A percentile compares a stretch with the other conserved stretches of the same genome.
Conservation (phyloP, 2,329 filamentous ascomycete genomes). For the Exophiala oligosperma region DNA sequence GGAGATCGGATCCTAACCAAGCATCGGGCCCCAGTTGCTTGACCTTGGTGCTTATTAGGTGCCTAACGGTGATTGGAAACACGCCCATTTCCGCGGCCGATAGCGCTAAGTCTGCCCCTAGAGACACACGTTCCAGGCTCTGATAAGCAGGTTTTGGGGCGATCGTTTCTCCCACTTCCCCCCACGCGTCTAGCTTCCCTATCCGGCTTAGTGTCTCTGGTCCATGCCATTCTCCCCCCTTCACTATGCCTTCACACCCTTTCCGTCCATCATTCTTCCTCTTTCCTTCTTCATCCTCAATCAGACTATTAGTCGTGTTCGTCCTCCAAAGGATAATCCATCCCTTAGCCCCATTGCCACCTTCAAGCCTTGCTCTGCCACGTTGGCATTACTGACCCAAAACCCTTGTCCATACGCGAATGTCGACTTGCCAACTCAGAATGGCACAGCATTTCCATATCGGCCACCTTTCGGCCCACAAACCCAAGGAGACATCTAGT, state of each 20-base stretch:
- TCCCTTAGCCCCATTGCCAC: background rate
- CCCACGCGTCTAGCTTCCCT: conserved; percentile 13
- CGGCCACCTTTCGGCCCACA: conserved; percentile 24
- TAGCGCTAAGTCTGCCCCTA: background rate
- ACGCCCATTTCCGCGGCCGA: too few relatives aligned
- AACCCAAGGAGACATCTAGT: conserved; percentile 32
- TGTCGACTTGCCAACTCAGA: conserved; percentile 35
- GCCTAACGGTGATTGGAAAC: background rate
- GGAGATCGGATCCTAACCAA: background rate
- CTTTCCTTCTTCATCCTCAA: background rate
- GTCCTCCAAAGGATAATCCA: background rate
- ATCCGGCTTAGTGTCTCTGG: conserved; percentile 4
- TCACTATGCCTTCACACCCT: conserved; percentile 10
- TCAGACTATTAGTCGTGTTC: background rate
- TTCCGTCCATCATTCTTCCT: conserved; percentile 5
- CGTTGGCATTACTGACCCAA: background rate
- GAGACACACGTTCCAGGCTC: background rate
- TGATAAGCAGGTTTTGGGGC: background rate
- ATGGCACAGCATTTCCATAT: conserved; percentile 34
- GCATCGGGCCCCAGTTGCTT: background rate
- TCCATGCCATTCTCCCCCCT: background rate
- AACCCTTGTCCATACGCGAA: conserved; percentile 22
- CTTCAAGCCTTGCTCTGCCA: conserved; percentile 6
- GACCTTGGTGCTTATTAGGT: background rate
- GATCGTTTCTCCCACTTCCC: background rate